These are phyloP conservation scores for Rhodamnia rubescens DNA, from an alignment of 345 rosid genomes.

Conservation along the genomic window DNA sequence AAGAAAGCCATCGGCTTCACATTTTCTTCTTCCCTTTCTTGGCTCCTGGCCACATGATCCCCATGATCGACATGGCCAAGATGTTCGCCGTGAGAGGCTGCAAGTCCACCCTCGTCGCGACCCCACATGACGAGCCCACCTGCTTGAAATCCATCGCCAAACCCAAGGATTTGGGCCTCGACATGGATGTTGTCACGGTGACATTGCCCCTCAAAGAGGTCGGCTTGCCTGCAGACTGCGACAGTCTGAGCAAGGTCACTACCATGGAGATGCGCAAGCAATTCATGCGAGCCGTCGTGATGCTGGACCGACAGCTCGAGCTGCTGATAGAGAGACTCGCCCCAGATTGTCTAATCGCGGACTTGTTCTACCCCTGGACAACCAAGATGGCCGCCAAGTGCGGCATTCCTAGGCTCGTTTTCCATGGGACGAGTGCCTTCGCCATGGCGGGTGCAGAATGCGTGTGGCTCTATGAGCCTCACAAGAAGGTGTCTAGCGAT, in stretches of 20 bases:
- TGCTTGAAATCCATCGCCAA: slow-evolving; percentile 2
- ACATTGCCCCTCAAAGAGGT: slow-evolving; percentile 13
- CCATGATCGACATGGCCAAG: slow-evolving; percentile 27
- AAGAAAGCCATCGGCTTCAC: slow-evolving; percentile 7
- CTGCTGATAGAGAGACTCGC: slow-evolving; percentile 1
- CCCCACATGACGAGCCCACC: slow-evolving; percentile 9
- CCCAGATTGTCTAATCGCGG: slow-evolving; percentile 18
- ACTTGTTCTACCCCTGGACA: slow-evolving; percentile 24
- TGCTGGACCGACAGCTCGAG: slow-evolving; percentile 18
- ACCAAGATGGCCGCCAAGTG: slow-evolving; percentile 8
- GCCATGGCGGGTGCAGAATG: neutral
- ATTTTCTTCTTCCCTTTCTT: slow-evolving; percentile 28
- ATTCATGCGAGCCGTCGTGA: neutral
- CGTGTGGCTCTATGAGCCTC: slow-evolving; percentile 3
- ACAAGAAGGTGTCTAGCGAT: slow-evolving; percentile 13
- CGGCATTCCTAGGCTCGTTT: slow-evolving; percentile 22
- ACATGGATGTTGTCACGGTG: slow-evolving; percentile 5
- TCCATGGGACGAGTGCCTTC: slow-evolving; percentile 24
- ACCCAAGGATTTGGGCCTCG: neutral
- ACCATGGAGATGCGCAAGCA: neutral
- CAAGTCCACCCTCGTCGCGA: slow-evolving; percentile 20
- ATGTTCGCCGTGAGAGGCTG: slow-evolving; percentile 22
- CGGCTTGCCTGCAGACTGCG: slow-evolving; percentile 9
- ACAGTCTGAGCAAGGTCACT: neutral
- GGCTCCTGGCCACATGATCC: slow-evolving; percentile 25